Percentiles rank a stretch among this genome's conserved stretches.
These are phyloP conservation scores for Ganoderma multipileum DNA, from an alignment of 1,284 basidiomycete species.

Conservation along the genomic window DNA sequence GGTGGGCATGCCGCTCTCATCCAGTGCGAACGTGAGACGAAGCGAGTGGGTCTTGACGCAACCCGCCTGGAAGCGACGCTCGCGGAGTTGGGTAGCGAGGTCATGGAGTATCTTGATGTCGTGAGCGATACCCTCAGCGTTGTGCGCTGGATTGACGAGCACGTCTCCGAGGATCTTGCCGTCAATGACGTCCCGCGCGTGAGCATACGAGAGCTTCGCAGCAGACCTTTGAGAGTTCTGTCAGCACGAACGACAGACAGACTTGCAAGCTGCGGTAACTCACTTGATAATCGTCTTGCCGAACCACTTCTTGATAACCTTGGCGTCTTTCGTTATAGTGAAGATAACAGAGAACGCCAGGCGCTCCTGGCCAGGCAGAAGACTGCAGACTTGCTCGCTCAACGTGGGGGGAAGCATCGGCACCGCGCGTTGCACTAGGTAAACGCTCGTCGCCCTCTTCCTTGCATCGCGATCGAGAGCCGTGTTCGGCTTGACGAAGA, in stretches of 20 bases:
- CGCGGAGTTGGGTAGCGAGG: conserved; percentile 79
- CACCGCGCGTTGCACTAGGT: conserved; percentile 93
- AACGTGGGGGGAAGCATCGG: conserved; percentile 95
- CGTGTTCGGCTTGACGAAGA: conserved; percentile 96
- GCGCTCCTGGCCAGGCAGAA: conserved; percentile 87
- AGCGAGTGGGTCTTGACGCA: conserved; percentile 79
- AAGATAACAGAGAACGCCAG: conserved; percentile 91
- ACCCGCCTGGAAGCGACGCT: conserved; percentile 82
- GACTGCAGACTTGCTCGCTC: conserved; percentile 92
- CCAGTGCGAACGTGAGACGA: conserved; percentile 81
- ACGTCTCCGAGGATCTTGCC: conserved; percentile 67
- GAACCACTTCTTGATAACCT: conserved; percentile 89
- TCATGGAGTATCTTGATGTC: conserved; percentile 79
- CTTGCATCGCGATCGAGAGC: conserved; percentile 97
- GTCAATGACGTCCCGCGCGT: conserved; percentile 85
- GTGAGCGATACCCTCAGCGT: conserved; percentile 67
- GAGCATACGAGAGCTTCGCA: conserved; percentile 84
- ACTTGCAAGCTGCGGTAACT: conserved; percentile 30
- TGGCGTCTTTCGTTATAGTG: conserved; percentile 86
- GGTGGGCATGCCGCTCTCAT: conserved; percentile 82
- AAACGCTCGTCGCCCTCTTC: conserved; percentile 96
- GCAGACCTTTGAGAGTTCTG: conserved; percentile 64
- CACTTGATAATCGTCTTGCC: conserved; percentile 93
- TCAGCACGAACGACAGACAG: background rate
- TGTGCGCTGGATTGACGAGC: conserved; percentile 61